Conservation (phyloP, 805 yeast genomes). For the Lachancea dasiensis region DNA sequence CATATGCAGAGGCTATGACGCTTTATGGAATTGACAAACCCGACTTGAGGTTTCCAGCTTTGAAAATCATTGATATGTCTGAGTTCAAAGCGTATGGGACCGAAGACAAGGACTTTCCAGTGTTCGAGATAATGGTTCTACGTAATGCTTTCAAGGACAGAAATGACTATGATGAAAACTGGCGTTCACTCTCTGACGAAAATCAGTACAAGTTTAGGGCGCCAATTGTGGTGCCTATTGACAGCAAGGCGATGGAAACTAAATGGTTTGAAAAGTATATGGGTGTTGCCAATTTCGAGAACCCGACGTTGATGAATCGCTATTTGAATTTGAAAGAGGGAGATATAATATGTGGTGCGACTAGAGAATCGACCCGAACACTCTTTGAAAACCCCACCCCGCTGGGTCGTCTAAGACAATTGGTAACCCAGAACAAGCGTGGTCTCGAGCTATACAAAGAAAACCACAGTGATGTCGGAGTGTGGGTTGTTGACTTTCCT, state of each 20-base stretch:
- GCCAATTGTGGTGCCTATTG: constrained; percentile 53
- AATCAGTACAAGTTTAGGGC: constrained; percentile 48
- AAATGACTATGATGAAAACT: constrained; percentile 28
- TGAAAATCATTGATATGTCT: constrained; percentile 47
- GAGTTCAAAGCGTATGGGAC: constrained; percentile 32
- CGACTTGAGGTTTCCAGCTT: constrained; percentile 59
- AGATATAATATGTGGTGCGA: constrained; percentile 72
- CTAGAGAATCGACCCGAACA: constrained; percentile 47
- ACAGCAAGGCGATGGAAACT: constrained; percentile 33
- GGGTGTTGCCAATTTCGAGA: constrained; percentile 31
- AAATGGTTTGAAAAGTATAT: constrained; percentile 40
- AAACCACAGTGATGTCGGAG: constrained; percentile 39
- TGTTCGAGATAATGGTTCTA: constrained; percentile 69
- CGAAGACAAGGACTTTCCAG: constrained; percentile 47
- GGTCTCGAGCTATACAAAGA: constrained; percentile 29
- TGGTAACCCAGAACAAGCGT: constrained; percentile 50
- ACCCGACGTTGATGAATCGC: constrained; percentile 27
- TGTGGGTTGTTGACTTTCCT: constrained; percentile 93
- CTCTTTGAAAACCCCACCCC: constrained; percentile 96
- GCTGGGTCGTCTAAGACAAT: constrained; percentile 75
- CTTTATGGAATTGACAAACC: constrained; percentile 92
- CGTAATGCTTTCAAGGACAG: constrained; percentile 38
- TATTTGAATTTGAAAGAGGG: constrained; percentile 49
- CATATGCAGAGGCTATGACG: constrained; percentile 63
- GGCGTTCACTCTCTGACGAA: constrained; percentile 37